Base-by-base conservation (phyloP, 306 rosid genomes). In the Fragaria vesca region DNA sequence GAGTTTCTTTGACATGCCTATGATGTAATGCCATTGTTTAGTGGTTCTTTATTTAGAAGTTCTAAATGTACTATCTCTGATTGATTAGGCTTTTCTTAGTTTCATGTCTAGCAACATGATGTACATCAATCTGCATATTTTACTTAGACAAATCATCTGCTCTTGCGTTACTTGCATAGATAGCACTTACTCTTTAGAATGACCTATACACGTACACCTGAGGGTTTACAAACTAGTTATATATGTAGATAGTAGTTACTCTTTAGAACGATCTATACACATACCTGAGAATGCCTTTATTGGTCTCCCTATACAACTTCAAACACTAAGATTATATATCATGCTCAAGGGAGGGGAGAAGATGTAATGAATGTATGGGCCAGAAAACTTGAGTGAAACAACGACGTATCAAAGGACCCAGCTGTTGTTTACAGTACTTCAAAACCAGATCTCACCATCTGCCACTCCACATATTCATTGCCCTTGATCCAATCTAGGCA, bases 401-500 rank as follows among this genome's bases (percentile, higher is more conserved):
- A 80, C 17, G 81, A 85, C 28, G 86, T 86, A 0, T 82, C 89
- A 1, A 89, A 42, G 46, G 97, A 76, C 47, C 69, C 86, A 47
- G 75, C 98, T 13, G 78, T 77, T 91, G 91, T 72, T 79, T 81
- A 52, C 98, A 93, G 75, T 75, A 93, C 52, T 89, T 88, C 68
- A 83, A 86, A 87, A n/a, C 73, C 67, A 34, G 78, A 65, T 72
- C 97, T 89, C 20, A 91, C 81, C 78, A 87, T 85, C 34, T 0
- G 2, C 98, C 98, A 91, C 7, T 1, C 57, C 11, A 85, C 81
- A 26, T 92, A 93, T 0, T 18, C 1, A 83, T 92, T 90, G 20
- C 98, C 97, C 75, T 92, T 92, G 50, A 83, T 48, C 93, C 95
- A 50, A 88, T 0, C 55, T 90, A 92, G 32, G 89, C 93, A 42